Conservation (phyloP, 2,329 filamentous ascomycete species). For the Alternaria consortialis region DNA sequence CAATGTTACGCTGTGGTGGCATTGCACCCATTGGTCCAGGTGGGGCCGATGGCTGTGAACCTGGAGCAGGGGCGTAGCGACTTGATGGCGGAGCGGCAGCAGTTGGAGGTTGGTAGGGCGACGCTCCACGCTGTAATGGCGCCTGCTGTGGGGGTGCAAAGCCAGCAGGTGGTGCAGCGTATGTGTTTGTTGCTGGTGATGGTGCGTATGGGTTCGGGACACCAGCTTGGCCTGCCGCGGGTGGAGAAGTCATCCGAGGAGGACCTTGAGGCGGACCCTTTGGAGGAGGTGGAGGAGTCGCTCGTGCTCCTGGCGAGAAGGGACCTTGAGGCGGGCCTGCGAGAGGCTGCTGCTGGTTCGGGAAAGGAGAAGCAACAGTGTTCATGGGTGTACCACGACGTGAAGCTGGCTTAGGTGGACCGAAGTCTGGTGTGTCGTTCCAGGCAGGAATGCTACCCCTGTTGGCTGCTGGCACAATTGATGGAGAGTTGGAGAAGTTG, state of each 20-base stretch:
- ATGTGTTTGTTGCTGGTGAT: slow-evolving; percentile 58
- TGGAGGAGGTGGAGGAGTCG: slow-evolving; percentile 80
- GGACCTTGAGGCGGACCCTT: slow-evolving; percentile 68
- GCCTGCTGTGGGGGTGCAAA: slow-evolving; percentile 61
- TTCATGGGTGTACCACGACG: slow-evolving; percentile 78
- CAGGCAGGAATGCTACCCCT: slow-evolving; percentile 79
- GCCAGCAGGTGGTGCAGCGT: slow-evolving; percentile 63
- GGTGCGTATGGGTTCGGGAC: slow-evolving; percentile 72
- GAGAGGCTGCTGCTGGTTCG: slow-evolving; percentile 67
- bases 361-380: slow-evolving; percentile 78
- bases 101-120: slow-evolving; percentile 86
- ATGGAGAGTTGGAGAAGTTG: slow-evolving; percentile 71
- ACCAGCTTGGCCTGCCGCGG: slow-evolving; percentile 61
- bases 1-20: slow-evolving; percentile 54
- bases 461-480: slow-evolving; percentile 69
- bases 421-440: slow-evolving; percentile 92
- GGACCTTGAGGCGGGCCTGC: slow-evolving; percentile 63
- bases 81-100: slow-evolving; percentile 67
- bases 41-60: slow-evolving; percentile 60
- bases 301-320: slow-evolving; percentile 67
- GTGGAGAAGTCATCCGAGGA: slow-evolving; percentile 71
- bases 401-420: slow-evolving; percentile 70
- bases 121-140: slow-evolving; percentile 76
- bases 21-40: slow-evolving; percentile 44
- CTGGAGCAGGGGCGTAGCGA: slow-evolving; percentile 72